These are phyloP conservation scores for Solanum boliviense DNA, from an alignment of 257 asterid species.

Conservation along the genomic window DNA sequence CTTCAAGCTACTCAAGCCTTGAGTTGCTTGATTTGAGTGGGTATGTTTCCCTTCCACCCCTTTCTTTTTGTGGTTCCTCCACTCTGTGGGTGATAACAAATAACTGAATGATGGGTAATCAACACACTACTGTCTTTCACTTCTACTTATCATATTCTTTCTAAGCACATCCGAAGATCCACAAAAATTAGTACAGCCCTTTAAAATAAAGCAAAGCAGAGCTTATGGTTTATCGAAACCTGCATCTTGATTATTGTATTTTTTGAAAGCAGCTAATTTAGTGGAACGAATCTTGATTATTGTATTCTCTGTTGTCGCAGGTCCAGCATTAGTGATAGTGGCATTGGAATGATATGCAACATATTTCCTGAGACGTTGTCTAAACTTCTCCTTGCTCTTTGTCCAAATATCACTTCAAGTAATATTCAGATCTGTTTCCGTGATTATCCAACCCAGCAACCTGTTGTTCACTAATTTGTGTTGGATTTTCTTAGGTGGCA, in stretches of 20 bases:
- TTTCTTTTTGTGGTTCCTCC: neutral
- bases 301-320: constrained; percentile 22
- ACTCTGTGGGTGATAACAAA: neutral
- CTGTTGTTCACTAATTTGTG: neutral
- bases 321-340: constrained; percentile 93
- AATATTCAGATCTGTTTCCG: constrained; percentile 7
- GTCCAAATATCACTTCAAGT: constrained; percentile 97
- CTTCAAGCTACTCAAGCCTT: constrained; percentile 67
- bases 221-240: neutral
- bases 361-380: constrained; percentile 70
- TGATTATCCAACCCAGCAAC: neutral
- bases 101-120: neutral
- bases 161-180: neutral
- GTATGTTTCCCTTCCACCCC: constrained; percentile 29
- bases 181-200: neutral
- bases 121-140: neutral
- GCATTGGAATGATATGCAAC: constrained; percentile 96
- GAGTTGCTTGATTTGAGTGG: constrained; percentile 97
- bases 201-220: neutral
- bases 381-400: constrained; percentile 77
- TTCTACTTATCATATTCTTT: neutral
- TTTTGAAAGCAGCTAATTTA: neutral
- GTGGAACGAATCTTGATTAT: neutral
- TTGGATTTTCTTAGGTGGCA: constrained; percentile 51
- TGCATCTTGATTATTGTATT: neutral